phyloP scores from a whole-genome alignment of 179 eudicot species.

The Pouteria campechiana region DNA sequence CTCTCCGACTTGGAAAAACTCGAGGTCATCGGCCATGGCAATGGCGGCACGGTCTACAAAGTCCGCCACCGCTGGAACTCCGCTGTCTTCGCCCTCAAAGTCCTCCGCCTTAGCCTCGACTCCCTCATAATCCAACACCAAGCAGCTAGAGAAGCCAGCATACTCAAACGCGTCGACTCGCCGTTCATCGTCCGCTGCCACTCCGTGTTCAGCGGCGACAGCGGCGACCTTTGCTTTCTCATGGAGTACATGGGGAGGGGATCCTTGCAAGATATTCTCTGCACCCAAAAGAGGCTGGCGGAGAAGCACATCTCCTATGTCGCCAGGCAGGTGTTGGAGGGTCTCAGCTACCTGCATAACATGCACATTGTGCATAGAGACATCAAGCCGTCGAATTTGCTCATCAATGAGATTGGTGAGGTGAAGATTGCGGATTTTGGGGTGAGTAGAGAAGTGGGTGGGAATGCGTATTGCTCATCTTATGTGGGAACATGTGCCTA shows the following conservation, averaged over 20 bases:
- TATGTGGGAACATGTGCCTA: constrained; percentile 21
- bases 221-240: constrained; percentile 12
- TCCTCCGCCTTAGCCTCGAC: constrained; percentile 3
- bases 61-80: constrained; percentile 14
- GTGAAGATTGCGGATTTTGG: constrained; percentile 28
- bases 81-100: constrained; percentile 14
- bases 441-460: constrained; percentile 8
- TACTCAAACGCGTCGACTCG: constrained; percentile 18
- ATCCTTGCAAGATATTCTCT: constrained; percentile 10
- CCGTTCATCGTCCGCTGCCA: constrained; percentile 15
- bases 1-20: constrained; percentile 21
- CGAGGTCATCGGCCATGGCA: constrained; percentile 21
- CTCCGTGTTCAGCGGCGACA: constrained; percentile 8
- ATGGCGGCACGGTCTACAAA: constrained; percentile 26
- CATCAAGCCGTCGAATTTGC: constrained; percentile 26
- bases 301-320: constrained; percentile 15
- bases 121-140: constrained; percentile 3
- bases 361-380: constrained; percentile 24
- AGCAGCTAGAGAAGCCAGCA: constrained; percentile 18
- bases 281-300: constrained; percentile 4
- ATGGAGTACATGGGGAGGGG: constrained; percentile 29
- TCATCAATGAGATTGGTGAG: constrained; percentile 21
- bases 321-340: constrained; percentile 20
- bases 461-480: background rate
- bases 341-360: constrained; percentile 17